Base-by-base conservation (phyloP, 2,329 filamentous ascomycete genomes). In the Calonectria naviculata region DNA sequence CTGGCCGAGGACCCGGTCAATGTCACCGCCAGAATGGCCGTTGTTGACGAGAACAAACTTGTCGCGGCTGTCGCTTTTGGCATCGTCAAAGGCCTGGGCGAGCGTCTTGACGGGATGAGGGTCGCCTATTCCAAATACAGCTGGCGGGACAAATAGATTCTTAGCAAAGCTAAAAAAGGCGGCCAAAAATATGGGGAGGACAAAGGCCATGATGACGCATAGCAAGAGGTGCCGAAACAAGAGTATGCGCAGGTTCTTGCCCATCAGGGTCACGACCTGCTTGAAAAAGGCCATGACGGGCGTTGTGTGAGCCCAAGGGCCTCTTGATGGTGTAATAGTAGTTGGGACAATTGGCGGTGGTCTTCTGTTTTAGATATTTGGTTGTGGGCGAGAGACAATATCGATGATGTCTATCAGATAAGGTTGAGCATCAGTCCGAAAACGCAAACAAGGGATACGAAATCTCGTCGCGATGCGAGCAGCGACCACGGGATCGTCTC, bases 31-130 rank as follows among this genome's bases (percentile, higher is more conserved):
- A 0, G 85, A 85, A 63, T 89, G 84, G 12, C 93, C 93, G 82
- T 91, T 95, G 80, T 97, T 93, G 69, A 97, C 91, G 67, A 98
- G 94, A 15, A 92, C 92, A 17, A 98, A 85, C 62, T 90, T 94
- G 75, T 93, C 83, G 73, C 93, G 88, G 21, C 91, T 90, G 29
- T 82, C 82, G 13, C 86, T 86, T 19, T 84, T 83, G 3, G 92
- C 90, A 29, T 84, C 84, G 24, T 82, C 79, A 36, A 97, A 87
- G 1, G 92, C 94, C 72, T 93, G 84, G 38, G 86, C 78, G 21
- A 97, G 87, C 13, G 89, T 88, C 70, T 91, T 89, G 72, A 98
- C 83, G 0, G 91, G 87, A 8, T 83, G 85, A 0, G 90, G 82
- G 0, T 86, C 80, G 52, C 92, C 93, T 74, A 98, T 91, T 52